These are phyloP conservation scores for Picochlorum sp. DNA, from an alignment of 139 green algal species.

Conservation along the genomic window DNA sequence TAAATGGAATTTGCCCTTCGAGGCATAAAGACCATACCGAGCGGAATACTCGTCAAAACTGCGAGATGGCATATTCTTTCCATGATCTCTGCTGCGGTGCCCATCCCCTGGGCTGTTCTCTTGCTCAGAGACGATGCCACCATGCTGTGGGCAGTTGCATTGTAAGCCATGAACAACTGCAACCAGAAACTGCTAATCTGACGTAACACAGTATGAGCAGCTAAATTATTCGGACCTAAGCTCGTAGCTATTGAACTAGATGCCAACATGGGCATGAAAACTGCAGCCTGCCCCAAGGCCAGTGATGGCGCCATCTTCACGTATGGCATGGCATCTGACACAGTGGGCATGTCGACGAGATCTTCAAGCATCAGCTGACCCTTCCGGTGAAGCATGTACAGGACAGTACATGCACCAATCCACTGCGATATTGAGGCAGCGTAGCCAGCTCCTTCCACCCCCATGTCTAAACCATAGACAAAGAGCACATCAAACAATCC, in stretches of 20 bases:
- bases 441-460: constrained; percentile 46
- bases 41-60: constrained; percentile 6
- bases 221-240: constrained; percentile 17
- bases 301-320: constrained; percentile 14
- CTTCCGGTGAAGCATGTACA: constrained; percentile 15
- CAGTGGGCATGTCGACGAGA: constrained; percentile 11
- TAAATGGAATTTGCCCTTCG: constrained; percentile 10
- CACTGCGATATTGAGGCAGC: constrained; percentile 54
- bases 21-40: constrained; percentile 9
- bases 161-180: constrained; percentile 24
- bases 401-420: constrained; percentile 24
- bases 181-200: constrained; percentile 31
- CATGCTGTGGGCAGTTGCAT: constrained; percentile 25
- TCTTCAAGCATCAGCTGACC: constrained; percentile 14
- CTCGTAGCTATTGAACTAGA: constrained; percentile 19
- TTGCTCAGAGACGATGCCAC: constrained; percentile 20
- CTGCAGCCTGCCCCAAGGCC: constrained; percentile 18
- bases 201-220: constrained; percentile 25
- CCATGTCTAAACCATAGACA: constrained; percentile 46
- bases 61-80: constrained; percentile 23
- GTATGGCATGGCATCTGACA: constrained; percentile 10
- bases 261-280: constrained; percentile 24
- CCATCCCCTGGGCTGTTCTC: neutral
- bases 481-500: constrained; percentile 16
- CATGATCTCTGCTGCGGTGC: constrained; percentile 9